Conservation (phyloP, 2,329 filamentous ascomycete genomes). For the Capronia americana region DNA sequence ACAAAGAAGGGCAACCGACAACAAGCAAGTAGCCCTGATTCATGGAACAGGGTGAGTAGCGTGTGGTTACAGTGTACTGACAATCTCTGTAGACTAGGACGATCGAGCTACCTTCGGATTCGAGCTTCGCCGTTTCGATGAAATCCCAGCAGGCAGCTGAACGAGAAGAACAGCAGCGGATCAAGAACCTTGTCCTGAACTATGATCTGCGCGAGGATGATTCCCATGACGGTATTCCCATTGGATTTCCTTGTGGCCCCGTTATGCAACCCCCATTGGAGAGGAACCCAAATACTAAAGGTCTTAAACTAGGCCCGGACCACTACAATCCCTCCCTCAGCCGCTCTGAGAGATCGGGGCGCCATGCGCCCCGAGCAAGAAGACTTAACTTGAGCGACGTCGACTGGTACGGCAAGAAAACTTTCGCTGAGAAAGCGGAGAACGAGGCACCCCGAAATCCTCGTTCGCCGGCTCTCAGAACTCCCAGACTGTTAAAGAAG, state of each 20-base stretch:
- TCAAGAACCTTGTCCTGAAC: constrained; percentile 96
- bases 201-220: constrained; percentile 90
- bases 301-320: constrained; percentile 47
- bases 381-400: constrained; percentile 96
- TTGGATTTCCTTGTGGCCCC: constrained; percentile 48
- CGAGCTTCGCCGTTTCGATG: constrained; percentile 94
- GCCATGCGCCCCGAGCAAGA: constrained; percentile 79
- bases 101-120: constrained; percentile 84
- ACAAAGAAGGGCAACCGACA: constrained; percentile 96
- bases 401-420: constrained; percentile 77
- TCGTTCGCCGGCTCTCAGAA: constrained; percentile 21
- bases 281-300: constrained; percentile 46
- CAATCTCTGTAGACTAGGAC: constrained; percentile 74
- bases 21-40: constrained; percentile 65
- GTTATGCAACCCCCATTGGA: constrained; percentile 42
- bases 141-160: constrained; percentile 94
- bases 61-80: constrained; percentile 23
- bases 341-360: constrained; percentile 63
- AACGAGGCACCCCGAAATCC: constrained; percentile 18
- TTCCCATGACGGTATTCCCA: constrained; percentile 74
- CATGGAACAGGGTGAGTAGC: not conserved
- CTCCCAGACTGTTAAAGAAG: constrained; percentile 32
- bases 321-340: constrained; percentile 49
- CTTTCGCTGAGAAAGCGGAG: constrained; percentile 12
- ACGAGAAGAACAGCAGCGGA: constrained; percentile 94